Base-by-base conservation (phyloP, 371 early-diverging fungal species). In the Mortierella sp. region DNA sequence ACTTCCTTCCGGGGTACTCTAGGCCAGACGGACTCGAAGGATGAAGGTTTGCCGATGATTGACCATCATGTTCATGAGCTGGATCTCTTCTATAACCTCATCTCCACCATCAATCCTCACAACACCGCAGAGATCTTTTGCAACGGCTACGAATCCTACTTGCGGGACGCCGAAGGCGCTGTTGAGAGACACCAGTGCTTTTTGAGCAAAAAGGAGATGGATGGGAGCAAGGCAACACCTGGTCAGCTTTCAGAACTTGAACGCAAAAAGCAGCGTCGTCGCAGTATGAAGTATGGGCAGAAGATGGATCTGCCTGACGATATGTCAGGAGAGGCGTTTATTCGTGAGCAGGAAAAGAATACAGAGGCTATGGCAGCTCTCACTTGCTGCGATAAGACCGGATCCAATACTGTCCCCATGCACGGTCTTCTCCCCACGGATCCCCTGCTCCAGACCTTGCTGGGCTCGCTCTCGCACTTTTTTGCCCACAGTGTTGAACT, bases 401-500 rank as follows among this genome's bases (percentile, higher is more conserved):
- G 49, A 16, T 49, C 58, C 27, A 60, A 64, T 41, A 23, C 72
- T 16, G 73, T 79, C 47, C 79, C 80, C 3, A 78, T 82, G 50
- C 88, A 90, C 55, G 83, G 86, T 49, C 67, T 91, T 42, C 71
- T 81, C 39, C 82, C 85, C 8, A 81, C 87, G 9, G 93, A 93
- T 21, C 87, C 89, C 0, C 67, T 92, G 12, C 68, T 93, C 9
- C 89, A 89, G 42, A 87, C 83, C 41, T 74, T 93, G 41, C 76
- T 92, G 34, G 82, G 80, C 14, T 76, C 90, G 12, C 82, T 93
- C 28, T 82, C 87, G 12, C 89, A 89, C 54, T 96, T 94, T 61
- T 96, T 95, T 79, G 87, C 89, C 0, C 95, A 96, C 67, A 90
- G 95, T 14, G 89, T 91, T 27, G 92, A 93, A 47, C 87, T 95